Percentiles rank a stretch among this genome's conserved stretches.
These are phyloP conservation scores for Linnemannia exigua DNA, from an alignment of 192 early-diverging fungal genomes.

Conservation along the genomic window DNA sequence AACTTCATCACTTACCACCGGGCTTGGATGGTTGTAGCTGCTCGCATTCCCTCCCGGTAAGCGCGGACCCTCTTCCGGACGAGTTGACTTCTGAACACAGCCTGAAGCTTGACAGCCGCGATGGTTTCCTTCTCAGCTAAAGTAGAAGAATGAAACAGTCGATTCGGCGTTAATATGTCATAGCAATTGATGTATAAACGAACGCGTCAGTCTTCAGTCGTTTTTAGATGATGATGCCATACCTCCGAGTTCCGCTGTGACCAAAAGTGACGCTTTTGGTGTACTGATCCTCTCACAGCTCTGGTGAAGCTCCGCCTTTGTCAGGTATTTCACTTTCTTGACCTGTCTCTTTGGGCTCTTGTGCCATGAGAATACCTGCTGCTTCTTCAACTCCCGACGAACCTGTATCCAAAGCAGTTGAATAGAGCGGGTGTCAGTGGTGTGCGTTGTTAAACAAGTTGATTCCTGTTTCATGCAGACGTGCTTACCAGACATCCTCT, in stretches of 20 bases:
- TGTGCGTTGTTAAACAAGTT: background rate
- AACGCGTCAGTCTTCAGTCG: background rate
- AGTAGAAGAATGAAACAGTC: background rate
- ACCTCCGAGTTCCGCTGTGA: conserved; percentile 48
- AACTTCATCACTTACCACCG: conserved; percentile 23
- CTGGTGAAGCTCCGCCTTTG: conserved; percentile 39
- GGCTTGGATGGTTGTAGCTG: conserved; percentile 48
- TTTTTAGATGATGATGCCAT: background rate
- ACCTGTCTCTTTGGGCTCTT: conserved; percentile 34
- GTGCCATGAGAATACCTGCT: conserved; percentile 50
- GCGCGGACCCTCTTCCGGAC: conserved; percentile 37
- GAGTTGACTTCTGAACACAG: conserved; percentile 37
- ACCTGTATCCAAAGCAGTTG: conserved; percentile 17
- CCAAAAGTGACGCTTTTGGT: conserved; percentile 45
- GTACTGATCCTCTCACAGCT: conserved; percentile 47
- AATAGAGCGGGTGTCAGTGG: background rate
- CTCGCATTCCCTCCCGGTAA: conserved; percentile 41
- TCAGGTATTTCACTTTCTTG: conserved; percentile 44
- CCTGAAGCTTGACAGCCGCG: conserved; percentile 43
- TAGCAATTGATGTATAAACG: background rate
- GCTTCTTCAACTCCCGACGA: conserved; percentile 50
- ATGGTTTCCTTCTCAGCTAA: conserved; percentile 49
- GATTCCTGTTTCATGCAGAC: background rate
- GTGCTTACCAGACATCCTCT: conserved; percentile 48
- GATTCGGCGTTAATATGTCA: background rate